A percentile compares a stretch with the other conserved stretches of the same genome.
Evolutionary conservation across 2,329 filamentous ascomycete species (phyloP).

Genomic region (Juglanconis juglandina): DNA sequence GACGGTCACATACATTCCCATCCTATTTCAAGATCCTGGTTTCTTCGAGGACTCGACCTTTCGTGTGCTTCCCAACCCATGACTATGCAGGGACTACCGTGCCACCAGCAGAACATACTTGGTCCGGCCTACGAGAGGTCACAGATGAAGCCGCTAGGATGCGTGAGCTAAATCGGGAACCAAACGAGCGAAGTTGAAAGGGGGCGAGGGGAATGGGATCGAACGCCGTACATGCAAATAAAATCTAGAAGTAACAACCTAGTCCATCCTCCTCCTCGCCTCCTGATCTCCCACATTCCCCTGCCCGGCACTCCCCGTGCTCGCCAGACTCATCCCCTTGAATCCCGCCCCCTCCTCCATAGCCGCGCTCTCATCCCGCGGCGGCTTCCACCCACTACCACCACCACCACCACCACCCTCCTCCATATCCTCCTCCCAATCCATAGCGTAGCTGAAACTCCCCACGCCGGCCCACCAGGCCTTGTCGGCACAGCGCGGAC

Average conservation of each 20-base stretch:
- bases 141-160: no score
- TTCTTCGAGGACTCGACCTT: neutral
- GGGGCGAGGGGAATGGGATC: neutral
- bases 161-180: no score
- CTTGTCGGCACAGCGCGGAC: slow-evolving; percentile 65
- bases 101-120: neutral
- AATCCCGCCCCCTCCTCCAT: slow-evolving; percentile 7
- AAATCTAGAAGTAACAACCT: neutral
- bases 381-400: slow-evolving; percentile 7
- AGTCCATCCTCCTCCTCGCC: slow-evolving; percentile 5
- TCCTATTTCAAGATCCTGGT: neutral
- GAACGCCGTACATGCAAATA: neutral
- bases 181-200: no score
- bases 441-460: slow-evolving; percentile 52
- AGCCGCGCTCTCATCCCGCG: slow-evolving; percentile 30
- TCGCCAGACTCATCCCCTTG: neutral
- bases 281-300: neutral
- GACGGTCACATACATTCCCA: neutral
- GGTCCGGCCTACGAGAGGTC: no score
- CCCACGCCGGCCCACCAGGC: slow-evolving; percentile 78
- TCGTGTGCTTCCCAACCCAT: no score
- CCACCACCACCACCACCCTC: slow-evolving; percentile 21
- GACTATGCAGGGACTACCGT: no score
- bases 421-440: slow-evolving; percentile 27
- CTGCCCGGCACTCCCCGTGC: slow-evolving; percentile 4